Conservation (phyloP, 495 filamentous ascomycete genomes). For the Aspergillus bertholletiae region DNA sequence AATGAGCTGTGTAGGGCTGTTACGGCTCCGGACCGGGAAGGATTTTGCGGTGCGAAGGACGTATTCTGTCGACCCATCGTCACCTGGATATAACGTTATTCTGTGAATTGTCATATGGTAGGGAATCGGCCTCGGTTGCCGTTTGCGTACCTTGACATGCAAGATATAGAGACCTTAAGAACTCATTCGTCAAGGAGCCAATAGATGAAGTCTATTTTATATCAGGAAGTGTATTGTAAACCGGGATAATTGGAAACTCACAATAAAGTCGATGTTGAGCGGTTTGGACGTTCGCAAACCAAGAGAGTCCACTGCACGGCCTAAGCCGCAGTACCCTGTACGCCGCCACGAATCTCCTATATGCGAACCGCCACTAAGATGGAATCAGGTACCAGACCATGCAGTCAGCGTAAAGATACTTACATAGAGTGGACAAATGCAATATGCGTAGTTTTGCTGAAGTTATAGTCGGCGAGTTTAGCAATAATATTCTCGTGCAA, state of each 20-base stretch:
- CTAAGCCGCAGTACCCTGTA: constrained; percentile 70
- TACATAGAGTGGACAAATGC: constrained; percentile 80
- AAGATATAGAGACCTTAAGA: constrained; percentile 68
- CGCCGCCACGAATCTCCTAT: constrained; percentile 49
- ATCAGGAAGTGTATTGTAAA: neutral
- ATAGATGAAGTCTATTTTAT: constrained; percentile 67
- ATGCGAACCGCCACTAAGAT: constrained; percentile 51
- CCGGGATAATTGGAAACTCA: constrained; percentile 21
- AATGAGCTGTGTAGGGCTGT: constrained; percentile 13
- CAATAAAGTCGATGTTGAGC: constrained; percentile 59
- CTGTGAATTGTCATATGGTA: neutral
- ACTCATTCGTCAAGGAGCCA: constrained; percentile 65
- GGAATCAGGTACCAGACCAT: neutral
- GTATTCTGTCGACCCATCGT: constrained; percentile 57
- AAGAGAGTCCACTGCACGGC: constrained; percentile 54
- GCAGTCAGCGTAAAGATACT: constrained; percentile 2
- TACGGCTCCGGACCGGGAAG: constrained; percentile 10
- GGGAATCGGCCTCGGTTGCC: neutral
- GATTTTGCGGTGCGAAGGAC: constrained; percentile 38
- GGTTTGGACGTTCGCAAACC: constrained; percentile 44
- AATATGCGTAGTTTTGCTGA: constrained; percentile 59
- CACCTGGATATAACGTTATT: constrained; percentile 38
- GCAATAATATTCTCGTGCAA: constrained; percentile 57
- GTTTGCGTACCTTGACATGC: constrained; percentile 67
- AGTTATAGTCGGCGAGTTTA: constrained; percentile 70